These are phyloP conservation scores for Ustilago trichophora DNA, from an alignment of 1,284 basidiomycete species.

Conservation along the genomic window DNA sequence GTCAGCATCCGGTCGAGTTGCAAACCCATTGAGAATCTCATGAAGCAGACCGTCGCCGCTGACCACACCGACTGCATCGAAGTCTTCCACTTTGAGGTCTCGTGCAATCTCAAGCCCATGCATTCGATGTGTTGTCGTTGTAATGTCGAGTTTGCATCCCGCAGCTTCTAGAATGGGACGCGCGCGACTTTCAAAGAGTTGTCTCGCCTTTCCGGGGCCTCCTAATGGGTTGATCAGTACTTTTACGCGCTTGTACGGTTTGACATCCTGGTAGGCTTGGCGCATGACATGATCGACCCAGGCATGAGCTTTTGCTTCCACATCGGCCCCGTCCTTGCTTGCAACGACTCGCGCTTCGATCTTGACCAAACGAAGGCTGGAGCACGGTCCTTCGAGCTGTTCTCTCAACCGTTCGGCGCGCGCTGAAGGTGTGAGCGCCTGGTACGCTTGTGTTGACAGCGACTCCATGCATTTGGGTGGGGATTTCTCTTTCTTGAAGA, in stretches of 20 bases:
- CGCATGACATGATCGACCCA: constrained; percentile 49
- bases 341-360: constrained; percentile 50
- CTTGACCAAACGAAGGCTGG: constrained; percentile 53
- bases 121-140: constrained; percentile 70
- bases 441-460: constrained; percentile 16
- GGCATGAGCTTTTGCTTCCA: constrained; percentile 17
- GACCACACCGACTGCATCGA: constrained; percentile 76
- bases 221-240: constrained; percentile 88
- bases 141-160: constrained; percentile 74
- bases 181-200: constrained; percentile 75
- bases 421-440: constrained; percentile 10
- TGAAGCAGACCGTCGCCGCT: constrained; percentile 91
- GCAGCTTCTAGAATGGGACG: constrained; percentile 84
- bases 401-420: constrained; percentile 25
- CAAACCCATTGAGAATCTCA: constrained; percentile 92
- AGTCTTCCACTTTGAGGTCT: constrained; percentile 72
- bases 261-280: constrained; percentile 35
- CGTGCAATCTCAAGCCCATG: constrained; percentile 80
- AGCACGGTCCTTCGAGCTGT: constrained; percentile 54
- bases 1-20: constrained; percentile 75
- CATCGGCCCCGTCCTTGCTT: constrained; percentile 10
- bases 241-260: constrained; percentile 50
- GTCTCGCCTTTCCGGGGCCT: constrained; percentile 79
- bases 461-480: constrained; percentile 30
- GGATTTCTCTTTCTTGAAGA: constrained; percentile 33